phyloP scores from a whole-genome alignment of 345 rosid genomes.

The Garcia nutans region DNA sequence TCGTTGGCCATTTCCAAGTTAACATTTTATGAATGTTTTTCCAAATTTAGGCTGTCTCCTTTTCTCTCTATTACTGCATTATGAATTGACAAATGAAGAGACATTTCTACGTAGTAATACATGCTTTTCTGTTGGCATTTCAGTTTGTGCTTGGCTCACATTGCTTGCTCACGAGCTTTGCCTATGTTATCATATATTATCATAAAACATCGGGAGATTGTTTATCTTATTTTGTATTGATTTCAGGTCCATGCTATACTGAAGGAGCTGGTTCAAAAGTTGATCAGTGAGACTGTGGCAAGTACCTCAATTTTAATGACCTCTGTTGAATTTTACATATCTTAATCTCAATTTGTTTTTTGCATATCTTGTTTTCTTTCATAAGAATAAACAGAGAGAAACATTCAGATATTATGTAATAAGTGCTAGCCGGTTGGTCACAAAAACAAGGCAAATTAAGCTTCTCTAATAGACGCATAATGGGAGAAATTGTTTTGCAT shows the following conservation, averaged over 20 bases:
- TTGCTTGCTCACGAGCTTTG: background rate
- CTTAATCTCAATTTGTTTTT: background rate
- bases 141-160: background rate
- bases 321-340: background rate
- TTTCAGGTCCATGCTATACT: conserved; percentile 75
- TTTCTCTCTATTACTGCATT: background rate
- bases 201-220: background rate
- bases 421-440: background rate
- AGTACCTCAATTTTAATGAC: conserved; percentile 27
- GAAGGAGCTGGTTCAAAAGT: conserved; percentile 83
- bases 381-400: background rate
- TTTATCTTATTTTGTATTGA: conserved; percentile 10
- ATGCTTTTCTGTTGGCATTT: background rate
- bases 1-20: background rate
- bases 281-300: conserved; percentile 62
- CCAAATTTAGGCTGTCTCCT: background rate
- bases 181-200: background rate
- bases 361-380: background rate
- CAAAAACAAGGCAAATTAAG: background rate
- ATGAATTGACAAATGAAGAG: background rate
- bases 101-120: background rate
- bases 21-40: background rate
- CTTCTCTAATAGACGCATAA: background rate
- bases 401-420: conserved; percentile 3
- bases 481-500: background rate